Evolutionary conservation across 176 grass and related monocot species (phyloP), one percentile per base, ranked within the genome.

Genomic region (Rhynchospora tenuis): DNA sequence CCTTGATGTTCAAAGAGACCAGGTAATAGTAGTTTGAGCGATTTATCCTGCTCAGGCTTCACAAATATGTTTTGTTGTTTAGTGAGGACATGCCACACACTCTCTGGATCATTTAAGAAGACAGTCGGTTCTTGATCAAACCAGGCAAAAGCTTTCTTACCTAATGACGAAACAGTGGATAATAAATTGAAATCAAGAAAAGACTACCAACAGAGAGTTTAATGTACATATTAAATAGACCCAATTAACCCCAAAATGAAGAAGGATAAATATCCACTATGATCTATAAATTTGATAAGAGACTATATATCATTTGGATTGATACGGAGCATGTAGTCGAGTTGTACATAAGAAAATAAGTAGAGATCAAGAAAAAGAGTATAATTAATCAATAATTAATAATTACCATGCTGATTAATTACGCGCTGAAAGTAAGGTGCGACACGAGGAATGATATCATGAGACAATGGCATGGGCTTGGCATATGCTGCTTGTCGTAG

Each of bases 61-160:
- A 48, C 83, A 65, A 87, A 87, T 79, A 87, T 14, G n/a, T 85
- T 86, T 10, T 69, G 86, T 84, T 91, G 92, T 66, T 91, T 86
- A 2, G 85, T 14, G 12, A 97, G 33, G 0, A 90, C 91, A 64
- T 97, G 84, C 11, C 85, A 80, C 46, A 85, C 31, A 31, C 81
- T 67, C 59, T 90, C 89, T 0, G 91, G 88, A 69, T 94, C 84
- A 80, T 59, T 84, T 20, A 97, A 66, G 9, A 84, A 90, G 81
- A 91, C 89, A 55, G 84, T 52, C 0, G 94, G 94, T 17, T 78
- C n/a, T 2, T 84, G 66, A 14, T 87, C 89, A 19, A 90, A 72
- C 91, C 94, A 97, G 0, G 77, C 86, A 42, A 93, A 14, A 0
- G 78, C 81, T 14, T 83, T 83, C 5, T 90, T 88, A 12, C 94